These are phyloP conservation scores for Diddensiella transvaalensis DNA, from an alignment of 805 yeast species.

Conservation along the genomic window DNA sequence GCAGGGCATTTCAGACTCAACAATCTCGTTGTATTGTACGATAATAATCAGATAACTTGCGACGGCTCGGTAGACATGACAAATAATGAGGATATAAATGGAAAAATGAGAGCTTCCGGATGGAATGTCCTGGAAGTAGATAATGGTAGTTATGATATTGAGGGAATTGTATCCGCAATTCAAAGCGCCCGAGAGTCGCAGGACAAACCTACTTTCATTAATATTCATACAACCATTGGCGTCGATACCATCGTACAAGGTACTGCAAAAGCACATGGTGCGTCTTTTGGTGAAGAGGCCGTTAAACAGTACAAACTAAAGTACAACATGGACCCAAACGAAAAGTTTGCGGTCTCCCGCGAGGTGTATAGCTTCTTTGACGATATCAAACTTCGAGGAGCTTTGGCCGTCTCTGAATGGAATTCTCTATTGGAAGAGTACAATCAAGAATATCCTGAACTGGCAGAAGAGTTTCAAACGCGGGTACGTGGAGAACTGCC, in stretches of 20 bases:
- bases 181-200: constrained; percentile 30
- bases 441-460: too few relatives aligned
- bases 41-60: constrained; percentile 38
- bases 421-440: too few relatives aligned
- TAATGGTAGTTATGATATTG: constrained; percentile 33
- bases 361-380: too few relatives aligned
- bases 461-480: too few relatives aligned
- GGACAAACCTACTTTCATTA: constrained; percentile 36
- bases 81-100: constrained; percentile 35
- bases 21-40: constrained; percentile 37
- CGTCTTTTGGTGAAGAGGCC: constrained; percentile 35
- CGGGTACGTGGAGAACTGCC: too few relatives aligned
- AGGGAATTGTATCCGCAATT: constrained; percentile 34
- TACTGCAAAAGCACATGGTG: constrained; percentile 36
- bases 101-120: constrained; percentile 35
- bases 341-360: constrained; percentile 36
- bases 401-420: too few relatives aligned
- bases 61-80: constrained; percentile 37
- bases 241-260: constrained; percentile 32
- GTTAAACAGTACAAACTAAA: constrained; percentile 46
- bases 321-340: constrained; percentile 38
- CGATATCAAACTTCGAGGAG: constrained; percentile 30
- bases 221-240: constrained; percentile 35
- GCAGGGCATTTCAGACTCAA: constrained; percentile 39
- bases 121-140: constrained; percentile 37